Percentiles rank a stretch among this genome's conserved stretches.
These are phyloP conservation scores for Aureobasidium mangrovei DNA, from an alignment of 2,329 filamentous ascomycete species.

Conservation along the genomic window DNA sequence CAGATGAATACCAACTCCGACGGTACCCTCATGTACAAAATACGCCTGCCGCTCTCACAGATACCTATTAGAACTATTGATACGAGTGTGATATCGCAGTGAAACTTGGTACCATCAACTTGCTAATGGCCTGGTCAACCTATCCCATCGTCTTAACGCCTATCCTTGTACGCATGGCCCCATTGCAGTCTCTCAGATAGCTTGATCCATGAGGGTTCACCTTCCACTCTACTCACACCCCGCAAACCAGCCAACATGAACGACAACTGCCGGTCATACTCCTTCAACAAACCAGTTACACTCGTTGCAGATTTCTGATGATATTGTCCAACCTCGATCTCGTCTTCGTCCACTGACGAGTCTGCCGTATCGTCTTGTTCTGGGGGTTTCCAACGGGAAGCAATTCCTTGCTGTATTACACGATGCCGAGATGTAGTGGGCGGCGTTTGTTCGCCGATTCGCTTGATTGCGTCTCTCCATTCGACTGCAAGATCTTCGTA, in stretches of 20 bases:
- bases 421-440: neutral
- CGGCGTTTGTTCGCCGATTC: neutral
- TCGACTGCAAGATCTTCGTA: slow-evolving; percentile 60
- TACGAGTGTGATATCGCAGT: too few relatives aligned
- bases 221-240: slow-evolving; percentile 65
- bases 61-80: too few relatives aligned
- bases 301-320: slow-evolving; percentile 15
- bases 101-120: too few relatives aligned
- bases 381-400: slow-evolving; percentile 1
- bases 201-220: slow-evolving; percentile 67
- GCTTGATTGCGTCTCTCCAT: slow-evolving; percentile 28
- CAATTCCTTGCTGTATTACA: neutral
- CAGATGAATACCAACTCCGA: too few relatives aligned
- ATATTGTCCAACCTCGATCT: slow-evolving; percentile 21
- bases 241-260: slow-evolving; percentile 68
- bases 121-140: too few relatives aligned
- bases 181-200: slow-evolving; percentile 70
- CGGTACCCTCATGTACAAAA: too few relatives aligned
- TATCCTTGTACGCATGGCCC: neutral
- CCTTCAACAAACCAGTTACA: slow-evolving; percentile 20
- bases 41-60: too few relatives aligned
- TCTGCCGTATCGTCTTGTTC: slow-evolving; percentile 23
- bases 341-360: slow-evolving; percentile 16
- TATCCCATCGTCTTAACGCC: too few relatives aligned
- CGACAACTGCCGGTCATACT: slow-evolving; percentile 56